A percentile compares a stretch with the other conserved stretches of the same genome.
Evolutionary conservation across 345 rosid species (phyloP).

Genomic region (Conringia planisiliqua): DNA sequence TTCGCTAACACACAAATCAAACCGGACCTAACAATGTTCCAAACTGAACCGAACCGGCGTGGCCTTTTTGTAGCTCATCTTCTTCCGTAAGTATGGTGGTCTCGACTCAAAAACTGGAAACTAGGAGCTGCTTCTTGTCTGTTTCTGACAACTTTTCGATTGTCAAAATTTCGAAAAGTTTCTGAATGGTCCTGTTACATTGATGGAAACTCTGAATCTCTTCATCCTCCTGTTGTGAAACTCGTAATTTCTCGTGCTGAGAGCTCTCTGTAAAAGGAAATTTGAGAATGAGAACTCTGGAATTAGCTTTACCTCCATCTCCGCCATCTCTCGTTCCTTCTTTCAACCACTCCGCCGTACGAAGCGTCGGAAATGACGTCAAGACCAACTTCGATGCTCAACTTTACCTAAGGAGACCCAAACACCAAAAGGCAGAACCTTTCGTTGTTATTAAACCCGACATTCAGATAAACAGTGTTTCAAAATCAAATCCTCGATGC

Average conservation of each 20-base stretch:
- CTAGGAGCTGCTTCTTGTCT: too few relatives aligned
- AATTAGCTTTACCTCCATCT: conserved; percentile 25
- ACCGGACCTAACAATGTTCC: too few relatives aligned
- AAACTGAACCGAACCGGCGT: too few relatives aligned
- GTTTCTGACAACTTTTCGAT: too few relatives aligned
- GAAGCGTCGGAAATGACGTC: neutral
- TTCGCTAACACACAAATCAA: too few relatives aligned
- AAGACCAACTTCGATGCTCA: conserved; percentile 20
- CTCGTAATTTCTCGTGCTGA: neutral
- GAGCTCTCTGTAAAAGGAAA: neutral
- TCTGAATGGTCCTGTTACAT: too few relatives aligned
- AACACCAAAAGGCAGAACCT: conserved; percentile 19
- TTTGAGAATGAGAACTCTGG: conserved; percentile 26
- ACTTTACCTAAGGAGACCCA: conserved; percentile 23
- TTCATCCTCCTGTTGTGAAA: neutral
- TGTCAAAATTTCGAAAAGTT: too few relatives aligned
- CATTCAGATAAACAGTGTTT: neutral
- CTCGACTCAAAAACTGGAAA: too few relatives aligned
- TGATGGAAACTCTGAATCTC: too few relatives aligned
- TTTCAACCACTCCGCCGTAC: neutral
- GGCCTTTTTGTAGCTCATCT: too few relatives aligned
- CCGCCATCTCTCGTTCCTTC: conserved; percentile 17
- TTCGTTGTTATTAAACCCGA: neutral
- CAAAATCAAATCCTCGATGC: neutral
- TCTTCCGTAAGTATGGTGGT: too few relatives aligned